Conservation (phyloP, 352 stramenopile genomes). For the Pythium rhizo-oryzae region DNA sequence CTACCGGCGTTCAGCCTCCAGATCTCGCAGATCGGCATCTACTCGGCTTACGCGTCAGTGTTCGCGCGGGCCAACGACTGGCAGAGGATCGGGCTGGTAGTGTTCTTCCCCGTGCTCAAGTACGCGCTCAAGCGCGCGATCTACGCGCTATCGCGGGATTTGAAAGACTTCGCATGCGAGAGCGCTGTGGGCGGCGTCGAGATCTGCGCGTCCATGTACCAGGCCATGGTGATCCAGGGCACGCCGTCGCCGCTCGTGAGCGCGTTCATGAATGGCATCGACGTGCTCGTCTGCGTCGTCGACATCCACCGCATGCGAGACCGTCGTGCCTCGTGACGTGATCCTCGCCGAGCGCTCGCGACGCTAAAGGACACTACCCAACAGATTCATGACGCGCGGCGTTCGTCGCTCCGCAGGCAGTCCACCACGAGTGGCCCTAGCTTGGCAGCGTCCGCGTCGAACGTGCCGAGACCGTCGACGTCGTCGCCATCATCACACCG, state of each 20-base stretch:
- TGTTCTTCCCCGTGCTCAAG: background rate
- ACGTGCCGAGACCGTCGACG: no score
- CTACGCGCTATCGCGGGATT: background rate
- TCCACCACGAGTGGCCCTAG: background rate
- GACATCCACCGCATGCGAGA: background rate
- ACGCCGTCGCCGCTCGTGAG: slow-evolving; percentile 7
- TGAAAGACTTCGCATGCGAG: background rate
- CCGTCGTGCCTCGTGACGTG: background rate
- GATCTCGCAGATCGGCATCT: background rate
- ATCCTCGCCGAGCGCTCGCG: background rate
- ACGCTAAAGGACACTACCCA: background rate
- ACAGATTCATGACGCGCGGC: background rate
- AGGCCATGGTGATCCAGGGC: slow-evolving; percentile 26
- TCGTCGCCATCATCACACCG: background rate
- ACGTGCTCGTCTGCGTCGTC: slow-evolving; percentile 5
- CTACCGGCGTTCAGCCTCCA: background rate
- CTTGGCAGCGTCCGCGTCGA: background rate
- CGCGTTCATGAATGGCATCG: slow-evolving; percentile 4
- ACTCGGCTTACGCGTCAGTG: background rate
- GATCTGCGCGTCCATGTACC: slow-evolving; percentile 17
- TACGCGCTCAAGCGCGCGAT: background rate
- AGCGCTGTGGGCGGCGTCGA: background rate
- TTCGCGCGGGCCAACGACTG: background rate
- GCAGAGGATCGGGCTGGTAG: background rate
- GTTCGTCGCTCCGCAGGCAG: no score